These are phyloP conservation scores for Chloropicon primus DNA, from an alignment of 139 green algal species.

Conservation along the genomic window DNA sequence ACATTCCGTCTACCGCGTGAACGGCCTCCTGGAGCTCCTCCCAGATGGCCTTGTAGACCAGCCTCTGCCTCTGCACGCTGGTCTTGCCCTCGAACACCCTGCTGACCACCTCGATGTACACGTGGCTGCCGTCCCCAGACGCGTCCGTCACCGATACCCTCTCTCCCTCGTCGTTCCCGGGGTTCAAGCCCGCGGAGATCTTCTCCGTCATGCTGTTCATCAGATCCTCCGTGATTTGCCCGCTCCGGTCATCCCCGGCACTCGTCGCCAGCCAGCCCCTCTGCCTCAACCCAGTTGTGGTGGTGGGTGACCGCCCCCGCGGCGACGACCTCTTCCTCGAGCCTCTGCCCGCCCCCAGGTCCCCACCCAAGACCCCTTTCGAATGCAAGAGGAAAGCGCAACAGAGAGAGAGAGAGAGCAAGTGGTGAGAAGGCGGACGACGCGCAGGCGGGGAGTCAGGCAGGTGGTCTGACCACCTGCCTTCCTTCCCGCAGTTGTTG, in stretches of 20 bases:
- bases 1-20: constrained; percentile 74
- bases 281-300: not conserved
- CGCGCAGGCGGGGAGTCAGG: too few species aligned
- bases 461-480: too few species aligned
- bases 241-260: not conserved
- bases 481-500: too few species aligned
- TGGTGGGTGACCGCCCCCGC: not conserved
- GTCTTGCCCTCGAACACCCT: constrained; percentile 58
- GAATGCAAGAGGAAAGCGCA: too few species aligned
- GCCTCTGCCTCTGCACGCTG: constrained; percentile 6
- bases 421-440: too few species aligned
- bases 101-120: constrained; percentile 60
- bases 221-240: not conserved
- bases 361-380: too few species aligned
- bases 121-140: constrained; percentile 62
- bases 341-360: too few species aligned
- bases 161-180: constrained; percentile 14
- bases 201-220: not conserved
- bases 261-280: not conserved
- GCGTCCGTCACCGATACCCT: constrained; percentile 44
- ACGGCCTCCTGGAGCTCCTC: constrained; percentile 63
- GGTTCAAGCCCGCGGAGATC: not conserved
- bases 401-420: too few species aligned
- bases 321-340: not conserved
- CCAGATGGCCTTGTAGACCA: constrained; percentile 81